phyloP scores from a whole-genome alignment of 768 basidiomycete genomes.

The Peribolospora kevripleyi region DNA sequence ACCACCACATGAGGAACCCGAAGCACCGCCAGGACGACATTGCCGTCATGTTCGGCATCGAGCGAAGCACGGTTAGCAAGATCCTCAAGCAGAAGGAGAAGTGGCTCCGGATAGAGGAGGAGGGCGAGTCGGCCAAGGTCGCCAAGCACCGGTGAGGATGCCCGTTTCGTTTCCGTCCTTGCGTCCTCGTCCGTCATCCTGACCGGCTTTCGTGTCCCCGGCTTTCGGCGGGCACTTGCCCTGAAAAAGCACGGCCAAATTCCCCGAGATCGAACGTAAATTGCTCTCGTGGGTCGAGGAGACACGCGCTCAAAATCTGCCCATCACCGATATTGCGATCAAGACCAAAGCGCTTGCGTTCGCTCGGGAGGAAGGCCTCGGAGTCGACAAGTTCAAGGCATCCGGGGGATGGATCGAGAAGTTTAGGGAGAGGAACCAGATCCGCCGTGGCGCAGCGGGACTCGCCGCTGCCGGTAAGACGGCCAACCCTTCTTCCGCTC shows the following conservation, averaged over 20 bases:
- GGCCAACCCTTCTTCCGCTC: background rate
- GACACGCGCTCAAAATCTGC: slow-evolving; percentile 5
- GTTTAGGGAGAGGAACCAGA: slow-evolving; percentile 58
- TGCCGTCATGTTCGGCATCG: slow-evolving; percentile 44
- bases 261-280: slow-evolving; percentile 38
- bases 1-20: slow-evolving; percentile 37
- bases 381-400: slow-evolving; percentile 58
- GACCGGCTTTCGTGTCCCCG: background rate
- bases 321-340: slow-evolving; percentile 41
- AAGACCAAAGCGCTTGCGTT: slow-evolving; percentile 43
- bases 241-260: slow-evolving; percentile 43
- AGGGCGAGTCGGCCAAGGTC: slow-evolving; percentile 32
- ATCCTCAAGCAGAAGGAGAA: slow-evolving; percentile 55
- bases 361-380: slow-evolving; percentile 32
- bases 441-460: slow-evolving; percentile 30
- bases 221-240: background rate
- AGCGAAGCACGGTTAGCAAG: slow-evolving; percentile 77
- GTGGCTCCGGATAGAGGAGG: slow-evolving; percentile 40
- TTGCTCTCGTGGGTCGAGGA: background rate
- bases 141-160: slow-evolving; percentile 42
- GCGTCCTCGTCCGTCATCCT: background rate
- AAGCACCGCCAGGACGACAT: slow-evolving; percentile 59
- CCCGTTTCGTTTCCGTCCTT: background rate
- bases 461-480: background rate
- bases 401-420: slow-evolving; percentile 78